Evolutionary conservation across 1,284 basidiomycete genomes (phyloP), one percentile per base, ranked within the genome.

Genomic region (Pyrrhoderma lamaoense): DNA sequence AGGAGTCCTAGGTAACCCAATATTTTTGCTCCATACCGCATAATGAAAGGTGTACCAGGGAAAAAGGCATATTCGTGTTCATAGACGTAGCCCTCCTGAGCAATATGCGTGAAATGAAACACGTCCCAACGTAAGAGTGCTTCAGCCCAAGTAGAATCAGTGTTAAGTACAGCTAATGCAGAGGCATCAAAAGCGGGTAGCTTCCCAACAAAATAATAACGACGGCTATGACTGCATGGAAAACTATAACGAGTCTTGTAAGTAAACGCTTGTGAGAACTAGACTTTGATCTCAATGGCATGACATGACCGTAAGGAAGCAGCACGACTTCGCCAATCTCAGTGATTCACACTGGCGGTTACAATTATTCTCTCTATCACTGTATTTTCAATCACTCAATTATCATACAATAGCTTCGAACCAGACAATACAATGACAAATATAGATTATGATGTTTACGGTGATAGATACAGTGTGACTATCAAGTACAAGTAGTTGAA

Each of bases 21-120:
- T 42, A 67, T 14, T 39, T 57, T 39, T 2, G 65, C 67, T 9
- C 63, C 59, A 23, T 60, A 2, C 3, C 75, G 71, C 65, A 92
- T 75, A 38, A 86, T 49, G 3, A 70, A 59, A 3, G 86, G 77
- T 44, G 78, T 67, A 1, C 81, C 90, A 1, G 89, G 88, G 57
- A 93, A 79, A 64, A 93, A 98, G 0, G 95, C 95, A 71, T 89
- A 87, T 60, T 89, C 76, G 61, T 96, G 78, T 65, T 98, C 95
- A 64, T 80, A 83, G 3, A 67, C 63, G 64, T 95, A 89, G 8
- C 77, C 77, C 14, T 79, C 67, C 11, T 71, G 58, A 0, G 89
- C 87, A 44, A 91, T 77, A 55, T 76, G 72, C 1, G 69, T 60
- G 64, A 93, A 97, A 67, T 97, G 85, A 54, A 97, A 75, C 1